A percentile compares a stretch with the other conserved stretches of the same genome.
Conservation (phyloP, 139 green algal species). For the Picochlorum costavermella region DNA sequence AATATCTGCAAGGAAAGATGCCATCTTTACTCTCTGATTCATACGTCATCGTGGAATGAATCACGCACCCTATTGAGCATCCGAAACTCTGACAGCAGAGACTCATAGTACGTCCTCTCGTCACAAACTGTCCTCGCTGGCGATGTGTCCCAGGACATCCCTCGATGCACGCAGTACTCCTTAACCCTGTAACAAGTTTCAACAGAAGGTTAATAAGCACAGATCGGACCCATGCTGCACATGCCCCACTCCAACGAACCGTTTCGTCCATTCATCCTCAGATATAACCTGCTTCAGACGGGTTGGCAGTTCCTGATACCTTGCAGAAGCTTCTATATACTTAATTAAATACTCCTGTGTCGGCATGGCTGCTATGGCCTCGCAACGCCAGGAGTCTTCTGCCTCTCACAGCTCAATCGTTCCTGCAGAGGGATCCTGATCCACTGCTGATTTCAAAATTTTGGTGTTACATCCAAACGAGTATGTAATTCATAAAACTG, state of each 20-base stretch:
- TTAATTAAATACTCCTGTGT: conserved; percentile 53
- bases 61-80: conserved; percentile 48
- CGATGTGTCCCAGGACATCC: conserved; percentile 54
- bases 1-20: conserved; percentile 46
- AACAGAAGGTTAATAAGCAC: neutral
- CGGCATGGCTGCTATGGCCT: conserved; percentile 25
- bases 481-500: no score
- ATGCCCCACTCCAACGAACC: conserved; percentile 25
- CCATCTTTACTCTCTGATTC: conserved; percentile 23
- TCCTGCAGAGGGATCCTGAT: no score
- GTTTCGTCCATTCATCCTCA: conserved; percentile 26
- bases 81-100: conserved; percentile 61
- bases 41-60: neutral
- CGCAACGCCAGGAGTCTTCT: no score
- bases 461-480: no score
- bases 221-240: neutral
- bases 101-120: conserved; percentile 89
- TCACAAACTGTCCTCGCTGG: conserved; percentile 47
- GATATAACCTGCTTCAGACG: conserved; percentile 34
- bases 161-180: conserved; percentile 67
- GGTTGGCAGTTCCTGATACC: conserved; percentile 63
- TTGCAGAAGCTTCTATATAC: conserved; percentile 41
- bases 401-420: no score
- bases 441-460: no score
- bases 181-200: conserved; percentile 55